These are phyloP conservation scores for Penicillium bialowiezense DNA, from an alignment of 495 filamentous ascomycete genomes.

Conservation along the genomic window DNA sequence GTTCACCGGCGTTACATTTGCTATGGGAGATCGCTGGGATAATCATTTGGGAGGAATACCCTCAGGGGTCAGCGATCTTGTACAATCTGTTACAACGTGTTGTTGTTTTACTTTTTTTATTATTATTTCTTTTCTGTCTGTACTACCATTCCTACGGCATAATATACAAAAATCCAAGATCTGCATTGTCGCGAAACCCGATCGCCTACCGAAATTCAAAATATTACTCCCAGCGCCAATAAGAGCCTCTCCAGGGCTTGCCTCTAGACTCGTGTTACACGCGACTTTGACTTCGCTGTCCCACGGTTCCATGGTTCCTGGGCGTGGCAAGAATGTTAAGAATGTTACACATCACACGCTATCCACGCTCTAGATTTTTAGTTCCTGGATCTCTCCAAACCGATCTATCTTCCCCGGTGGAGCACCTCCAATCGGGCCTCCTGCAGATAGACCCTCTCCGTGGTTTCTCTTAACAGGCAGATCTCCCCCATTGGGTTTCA, in stretches of 20 bases:
- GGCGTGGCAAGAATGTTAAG: too few relatives aligned
- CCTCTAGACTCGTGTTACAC: background rate
- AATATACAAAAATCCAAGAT: slow-evolving; percentile 19
- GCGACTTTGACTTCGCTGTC: background rate
- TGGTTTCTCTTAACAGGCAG: too few relatives aligned
- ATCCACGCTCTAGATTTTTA: slow-evolving; percentile 2
- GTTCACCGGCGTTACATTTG: slow-evolving; percentile 22
- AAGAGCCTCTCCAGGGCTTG: background rate
- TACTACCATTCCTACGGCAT: slow-evolving; percentile 21
- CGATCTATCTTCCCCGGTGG: slow-evolving; percentile 23
- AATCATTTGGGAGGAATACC: slow-evolving; percentile 16
- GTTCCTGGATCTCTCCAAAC: slow-evolving; percentile 20
- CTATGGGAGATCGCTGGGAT: slow-evolving; percentile 16
- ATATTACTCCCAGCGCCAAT: too few relatives aligned
- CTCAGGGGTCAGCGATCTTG: slow-evolving; percentile 17
- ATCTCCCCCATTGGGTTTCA: too few relatives aligned
- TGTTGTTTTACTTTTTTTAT: slow-evolving; percentile 10
- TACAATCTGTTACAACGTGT: slow-evolving; percentile 25
- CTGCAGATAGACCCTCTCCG: background rate
- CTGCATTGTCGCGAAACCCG: slow-evolving; percentile 1
- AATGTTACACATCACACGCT: slow-evolving; percentile 32
- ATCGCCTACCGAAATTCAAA: too few relatives aligned
- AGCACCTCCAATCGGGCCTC: slow-evolving; percentile 1
- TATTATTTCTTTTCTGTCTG: slow-evolving; percentile 8
- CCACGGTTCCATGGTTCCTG: slow-evolving; percentile 12